Evolutionary conservation across 169 alveolate species (phyloP).

Genomic region (Amoebophrya sp.): DNA sequence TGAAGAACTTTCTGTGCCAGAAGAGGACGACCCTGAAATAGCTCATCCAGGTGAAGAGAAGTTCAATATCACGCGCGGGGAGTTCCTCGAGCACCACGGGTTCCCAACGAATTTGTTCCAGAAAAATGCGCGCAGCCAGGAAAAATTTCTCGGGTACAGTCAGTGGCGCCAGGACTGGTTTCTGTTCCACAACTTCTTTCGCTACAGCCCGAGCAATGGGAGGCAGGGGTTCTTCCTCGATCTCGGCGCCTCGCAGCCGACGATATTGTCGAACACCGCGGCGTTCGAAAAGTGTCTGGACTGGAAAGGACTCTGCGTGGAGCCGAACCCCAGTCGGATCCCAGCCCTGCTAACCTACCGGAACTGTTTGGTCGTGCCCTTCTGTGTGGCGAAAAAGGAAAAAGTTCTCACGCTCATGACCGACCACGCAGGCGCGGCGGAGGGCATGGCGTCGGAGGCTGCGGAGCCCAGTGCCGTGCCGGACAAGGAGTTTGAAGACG

Average conservation of each 20-base stretch:
- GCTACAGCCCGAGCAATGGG: background rate
- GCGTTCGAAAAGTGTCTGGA: slow-evolving; percentile 18
- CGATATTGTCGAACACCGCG: background rate
- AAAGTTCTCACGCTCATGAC: too few species aligned
- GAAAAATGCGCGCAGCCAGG: background rate
- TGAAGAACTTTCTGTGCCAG: too few species aligned
- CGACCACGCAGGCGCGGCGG: too few species aligned
- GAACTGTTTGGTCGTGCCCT: too few species aligned
- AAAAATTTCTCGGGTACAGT: background rate
- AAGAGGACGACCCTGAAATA: too few species aligned
- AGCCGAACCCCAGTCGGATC: background rate
- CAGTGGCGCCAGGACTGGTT: slow-evolving; percentile 32
- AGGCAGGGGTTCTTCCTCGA: slow-evolving; percentile 5
- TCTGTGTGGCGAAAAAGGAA: too few species aligned
- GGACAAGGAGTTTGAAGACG: background rate
- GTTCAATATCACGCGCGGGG: too few species aligned
- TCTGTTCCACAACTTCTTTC: background rate
- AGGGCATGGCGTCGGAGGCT: too few species aligned
- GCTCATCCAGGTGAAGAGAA: too few species aligned
- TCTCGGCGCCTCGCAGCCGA: slow-evolving; percentile 16
- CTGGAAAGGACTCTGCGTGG: slow-evolving; percentile 17
- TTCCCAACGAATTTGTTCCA: background rate
- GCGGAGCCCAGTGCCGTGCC: too few species aligned
- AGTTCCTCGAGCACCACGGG: too few species aligned
- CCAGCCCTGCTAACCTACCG: too few species aligned